phyloP scores from a whole-genome alignment of 805 yeast species.

The Naumovozyma baii region DNA sequence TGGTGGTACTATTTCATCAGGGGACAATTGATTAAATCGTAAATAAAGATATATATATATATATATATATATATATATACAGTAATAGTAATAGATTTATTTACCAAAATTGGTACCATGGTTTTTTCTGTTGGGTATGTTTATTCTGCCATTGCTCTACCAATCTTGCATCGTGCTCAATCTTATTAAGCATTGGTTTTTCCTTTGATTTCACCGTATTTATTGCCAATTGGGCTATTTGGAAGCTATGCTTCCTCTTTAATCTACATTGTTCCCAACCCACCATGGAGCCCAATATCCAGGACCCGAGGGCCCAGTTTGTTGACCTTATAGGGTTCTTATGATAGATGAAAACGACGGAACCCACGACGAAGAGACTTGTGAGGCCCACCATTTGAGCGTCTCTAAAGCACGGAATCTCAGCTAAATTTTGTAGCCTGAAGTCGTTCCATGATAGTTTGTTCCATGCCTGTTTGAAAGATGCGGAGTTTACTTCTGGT shows the following conservation, averaged over 20 bases:
- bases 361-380: constrained; percentile 59
- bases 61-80: background rate
- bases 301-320: constrained; percentile 79
- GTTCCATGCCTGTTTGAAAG: constrained; percentile 34
- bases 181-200: constrained; percentile 30
- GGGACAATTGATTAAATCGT: background rate
- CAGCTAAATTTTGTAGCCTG: constrained; percentile 38
- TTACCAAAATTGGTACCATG: constrained; percentile 30
- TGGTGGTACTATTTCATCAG: background rate
- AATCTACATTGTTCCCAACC: constrained; percentile 92
- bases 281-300: constrained; percentile 65
- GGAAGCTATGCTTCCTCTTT: constrained; percentile 53
- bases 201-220: constrained; percentile 34
- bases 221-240: constrained; percentile 61
- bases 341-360: constrained; percentile 57
- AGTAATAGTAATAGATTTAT: background rate
- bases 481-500: constrained; percentile 19
- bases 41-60: constrained; percentile 1
- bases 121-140: constrained; percentile 5
- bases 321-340: constrained; percentile 51
- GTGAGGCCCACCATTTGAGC: constrained; percentile 70
- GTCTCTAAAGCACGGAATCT: constrained; percentile 71
- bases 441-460: constrained; percentile 44
- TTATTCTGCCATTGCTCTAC: constrained; percentile 9
- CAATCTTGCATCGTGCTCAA: constrained; percentile 18